These are phyloP conservation scores for Kodamaea anthophila DNA, from an alignment of 1,139 yeast species.

Conservation along the genomic window DNA sequence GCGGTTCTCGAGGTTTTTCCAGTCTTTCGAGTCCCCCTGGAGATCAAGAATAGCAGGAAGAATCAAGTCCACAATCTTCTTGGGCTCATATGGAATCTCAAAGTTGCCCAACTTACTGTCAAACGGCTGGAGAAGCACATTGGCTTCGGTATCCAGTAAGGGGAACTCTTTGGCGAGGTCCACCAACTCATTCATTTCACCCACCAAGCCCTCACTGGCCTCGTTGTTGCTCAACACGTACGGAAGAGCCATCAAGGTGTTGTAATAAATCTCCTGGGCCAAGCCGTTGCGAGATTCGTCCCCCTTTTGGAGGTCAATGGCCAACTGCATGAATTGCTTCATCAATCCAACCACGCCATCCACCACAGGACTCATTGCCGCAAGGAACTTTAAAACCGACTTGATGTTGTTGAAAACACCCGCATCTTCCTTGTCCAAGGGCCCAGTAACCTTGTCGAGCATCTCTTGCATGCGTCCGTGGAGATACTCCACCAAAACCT, in stretches of 20 bases:
- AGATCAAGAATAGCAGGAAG: slow-evolving; percentile 46
- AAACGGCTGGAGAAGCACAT: slow-evolving; percentile 33
- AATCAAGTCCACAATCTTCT: slow-evolving; percentile 45
- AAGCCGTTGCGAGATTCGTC: slow-evolving; percentile 43
- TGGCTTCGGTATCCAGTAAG: slow-evolving; percentile 17
- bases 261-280: slow-evolving; percentile 65
- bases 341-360: slow-evolving; percentile 49
- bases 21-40: slow-evolving; percentile 23
- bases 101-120: slow-evolving; percentile 27
- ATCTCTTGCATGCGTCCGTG: slow-evolving; percentile 56
- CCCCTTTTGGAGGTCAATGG: slow-evolving; percentile 49
- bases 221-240: slow-evolving; percentile 46
- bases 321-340: slow-evolving; percentile 47
- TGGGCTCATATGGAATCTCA: slow-evolving; percentile 48
- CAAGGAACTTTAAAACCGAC: slow-evolving; percentile 62
- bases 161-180: slow-evolving; percentile 37
- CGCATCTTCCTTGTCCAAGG: slow-evolving; percentile 38
- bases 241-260: slow-evolving; percentile 63
- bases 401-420: slow-evolving; percentile 74
- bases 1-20: slow-evolving; percentile 19
- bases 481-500: slow-evolving; percentile 61
- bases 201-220: slow-evolving; percentile 25
- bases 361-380: slow-evolving; percentile 57
- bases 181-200: slow-evolving; percentile 39
- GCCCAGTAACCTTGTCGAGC: slow-evolving; percentile 24